Evolutionary conservation across 2,329 filamentous ascomycete species (phyloP), one percentile per base, ranked within the genome.

Genomic region (Ophiostoma pallidulum): DNA sequence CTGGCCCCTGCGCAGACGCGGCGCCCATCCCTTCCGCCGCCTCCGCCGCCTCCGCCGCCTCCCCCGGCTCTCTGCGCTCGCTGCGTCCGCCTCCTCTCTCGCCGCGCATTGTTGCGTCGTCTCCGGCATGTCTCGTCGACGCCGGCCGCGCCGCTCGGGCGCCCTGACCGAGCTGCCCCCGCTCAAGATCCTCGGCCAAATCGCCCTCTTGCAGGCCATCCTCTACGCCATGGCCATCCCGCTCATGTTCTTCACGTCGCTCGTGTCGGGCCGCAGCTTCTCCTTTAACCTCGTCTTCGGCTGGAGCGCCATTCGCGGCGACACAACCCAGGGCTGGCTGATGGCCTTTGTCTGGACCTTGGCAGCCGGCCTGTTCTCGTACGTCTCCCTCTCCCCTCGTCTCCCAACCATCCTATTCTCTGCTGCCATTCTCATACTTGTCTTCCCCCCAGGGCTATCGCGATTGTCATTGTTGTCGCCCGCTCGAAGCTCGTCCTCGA

Each of bases 401-500:
- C 33, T 46, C 41, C 51, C 45, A 45, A 24, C 39, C 37, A 22
- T 19, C n/a, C 37, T 35, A 48, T n/a, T 36, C 32, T 32, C 41
- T 47, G 16, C 33, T 40, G 24, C 35, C 29, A 3, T 18, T 20
- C 14, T 36, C 12, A n/a, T n/a, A n/a, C 29, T 16, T 33, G 16
- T 32, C 19, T 14, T 18, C 18, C 18, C 13, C 50, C 4, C 60
- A 97, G 91, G 62, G 80, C 87, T 36, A 79, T 94, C 50, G 85
- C 88, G 36, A 83, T 96, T 49, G 79, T 95, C 43, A 68, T 91
- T 46, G 72, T 97, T 49, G 80, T 98, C 56, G 82, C 84, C 18
- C 87, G 92, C 53, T 92, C 85, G 41, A 97, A 97, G 65, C 84
- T 97, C 51, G 86, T 97, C 43, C 88, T 88, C 56, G 92, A 98